Base-by-base conservation (phyloP, 1,284 basidiomycete genomes). In the Hymenochaete sp. region DNA sequence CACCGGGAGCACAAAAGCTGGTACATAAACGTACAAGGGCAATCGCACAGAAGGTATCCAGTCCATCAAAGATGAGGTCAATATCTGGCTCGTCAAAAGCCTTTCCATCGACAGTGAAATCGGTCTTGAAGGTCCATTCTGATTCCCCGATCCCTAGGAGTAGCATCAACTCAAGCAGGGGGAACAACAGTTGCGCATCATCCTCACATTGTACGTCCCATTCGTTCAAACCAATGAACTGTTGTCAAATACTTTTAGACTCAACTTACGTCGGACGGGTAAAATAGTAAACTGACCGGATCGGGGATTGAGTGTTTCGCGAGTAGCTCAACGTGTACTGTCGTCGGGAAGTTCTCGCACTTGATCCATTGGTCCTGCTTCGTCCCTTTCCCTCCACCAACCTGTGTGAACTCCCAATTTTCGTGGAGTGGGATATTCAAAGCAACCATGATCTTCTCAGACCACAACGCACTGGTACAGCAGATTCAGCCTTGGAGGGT, bases 51-150 rank as follows among this genome's bases (percentile, higher is more conserved):
- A 88, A 93, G 0, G 91, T 93, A 61, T 95, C 91, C 19, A 95
- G 64, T 9, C 92, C 91, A 13, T 92, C 88, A 51, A 93, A 90
- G 6, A 92, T 68, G 19, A 95, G 66, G 57, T 93, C 88, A 21
- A 72, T 66, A 43, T 81, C 72, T 3, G 66, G 54, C 4, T 66
- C 59, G 3, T 57, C 53, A 10, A 79, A 58, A 42, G 81, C 72
- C 19, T 62, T 61, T 9, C 71, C 63, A 1, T 67, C 64, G n/a
- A 78, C 66, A 7, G 62, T 52, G 57, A 93, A 83, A 1, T 60
- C 65, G 7, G 79, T 82, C 57, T 74, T 79, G 70, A 93, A 95
- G n/a, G 70, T 66, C 91, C 92, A 95, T 33, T 82, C 75, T 8
- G 73, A 71, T 62, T 93, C 90, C 19, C 87, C 88, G 38, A 93